Evolutionary conservation across 164 flowering plant genomes (phyloP).

Genomic region (Tetrastigma voinierianum): DNA sequence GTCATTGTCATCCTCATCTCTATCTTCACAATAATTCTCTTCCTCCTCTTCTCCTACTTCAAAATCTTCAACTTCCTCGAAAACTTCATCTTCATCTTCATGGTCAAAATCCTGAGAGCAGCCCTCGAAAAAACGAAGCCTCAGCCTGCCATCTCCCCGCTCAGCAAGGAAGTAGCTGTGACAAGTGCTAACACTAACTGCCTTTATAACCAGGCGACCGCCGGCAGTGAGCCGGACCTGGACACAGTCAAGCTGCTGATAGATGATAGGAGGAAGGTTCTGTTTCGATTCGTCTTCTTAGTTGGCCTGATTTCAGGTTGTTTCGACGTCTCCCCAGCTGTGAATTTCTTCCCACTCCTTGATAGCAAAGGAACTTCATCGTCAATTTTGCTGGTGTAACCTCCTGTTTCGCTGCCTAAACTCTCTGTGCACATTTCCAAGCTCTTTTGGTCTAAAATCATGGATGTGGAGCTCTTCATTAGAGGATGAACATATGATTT

Average conservation of each 20-base stretch:
- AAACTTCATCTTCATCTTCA: neutral
- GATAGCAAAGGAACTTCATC: slow-evolving; percentile 10
- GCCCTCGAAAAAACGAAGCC: slow-evolving; percentile 25
- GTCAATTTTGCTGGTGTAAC: slow-evolving; percentile 19
- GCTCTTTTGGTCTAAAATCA: slow-evolving; percentile 45
- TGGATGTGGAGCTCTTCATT: slow-evolving; percentile 33
- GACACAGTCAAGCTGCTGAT: slow-evolving; percentile 34
- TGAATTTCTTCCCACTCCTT: neutral
- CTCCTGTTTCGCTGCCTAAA: slow-evolving; percentile 70
- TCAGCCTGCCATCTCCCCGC: slow-evolving; percentile 51
- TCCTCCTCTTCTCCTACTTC: slow-evolving; percentile 1
- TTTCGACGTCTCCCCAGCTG: neutral
- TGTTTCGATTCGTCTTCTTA: slow-evolving; percentile 2
- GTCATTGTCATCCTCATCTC: too few species aligned
- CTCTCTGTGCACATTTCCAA: slow-evolving; percentile 78
- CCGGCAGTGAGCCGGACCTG: slow-evolving; percentile 43
- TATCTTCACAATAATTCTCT: neutral
- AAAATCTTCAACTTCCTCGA: too few species aligned
- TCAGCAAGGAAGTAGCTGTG: slow-evolving; percentile 33
- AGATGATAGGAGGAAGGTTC: slow-evolving; percentile 42
- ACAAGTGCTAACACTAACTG: slow-evolving; percentile 22
- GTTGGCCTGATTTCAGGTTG: neutral
- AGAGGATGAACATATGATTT: slow-evolving; percentile 53
- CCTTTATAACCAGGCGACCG: slow-evolving; percentile 52
- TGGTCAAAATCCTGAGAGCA: neutral